Percentiles rank a stretch among this genome's conserved stretches.
Evolutionary conservation across 345 rosid genomes (phyloP).

Genomic region (Salix dunnii): DNA sequence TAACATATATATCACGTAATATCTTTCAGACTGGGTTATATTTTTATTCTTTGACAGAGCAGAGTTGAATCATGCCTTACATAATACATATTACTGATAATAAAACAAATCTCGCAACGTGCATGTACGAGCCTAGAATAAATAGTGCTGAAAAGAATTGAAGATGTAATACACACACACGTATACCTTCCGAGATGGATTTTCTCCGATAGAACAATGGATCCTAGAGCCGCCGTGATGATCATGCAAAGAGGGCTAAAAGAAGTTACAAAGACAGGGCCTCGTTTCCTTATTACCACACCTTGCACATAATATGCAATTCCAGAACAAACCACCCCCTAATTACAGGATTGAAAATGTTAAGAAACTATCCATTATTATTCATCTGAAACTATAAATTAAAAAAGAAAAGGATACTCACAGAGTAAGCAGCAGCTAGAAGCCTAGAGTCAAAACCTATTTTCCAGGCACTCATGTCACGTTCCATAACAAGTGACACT

Average conservation of each 20-base stretch:
- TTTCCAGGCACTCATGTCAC: conserved; percentile 66
- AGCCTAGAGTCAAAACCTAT: conserved; percentile 73
- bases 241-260: conserved; percentile 89
- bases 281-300: conserved; percentile 54
- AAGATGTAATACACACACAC: no score
- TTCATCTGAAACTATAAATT: background rate
- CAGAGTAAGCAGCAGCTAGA: conserved; percentile 77
- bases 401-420: conserved; percentile 17
- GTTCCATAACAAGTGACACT: conserved; percentile 57
- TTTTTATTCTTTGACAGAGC: no score
- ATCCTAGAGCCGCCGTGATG: conserved; percentile 66
- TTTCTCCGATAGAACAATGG: conserved; percentile 60
- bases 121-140: no score
- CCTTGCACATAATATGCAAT: conserved; percentile 81
- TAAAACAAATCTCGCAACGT: no score
- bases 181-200: conserved; percentile 80
- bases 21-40: no score
- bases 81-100: no score
- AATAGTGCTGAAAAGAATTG: no score
- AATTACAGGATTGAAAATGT: background rate
- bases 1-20: no score
- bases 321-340: conserved; percentile 95
- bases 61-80: no score
- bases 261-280: conserved; percentile 80
- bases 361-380: background rate